Conservation (phyloP, 2,329 filamentous ascomycete species). For the Aspergillus persii region DNA sequence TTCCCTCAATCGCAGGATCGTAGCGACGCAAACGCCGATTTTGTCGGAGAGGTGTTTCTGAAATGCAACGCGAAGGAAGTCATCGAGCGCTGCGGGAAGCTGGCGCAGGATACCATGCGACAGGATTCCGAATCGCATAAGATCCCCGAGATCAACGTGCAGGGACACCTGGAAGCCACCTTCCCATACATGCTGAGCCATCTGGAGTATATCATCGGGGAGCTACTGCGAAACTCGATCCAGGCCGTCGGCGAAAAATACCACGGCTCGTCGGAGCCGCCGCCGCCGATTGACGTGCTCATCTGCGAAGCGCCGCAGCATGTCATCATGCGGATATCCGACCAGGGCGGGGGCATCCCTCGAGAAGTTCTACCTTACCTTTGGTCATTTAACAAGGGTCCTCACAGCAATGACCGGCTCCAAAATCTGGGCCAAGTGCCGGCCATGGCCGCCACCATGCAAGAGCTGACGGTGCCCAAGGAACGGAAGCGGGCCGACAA, state of each 20-base stretch:
- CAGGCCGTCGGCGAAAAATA: constrained; percentile 84
- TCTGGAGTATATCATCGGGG: constrained; percentile 94
- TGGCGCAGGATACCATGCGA: constrained; percentile 71
- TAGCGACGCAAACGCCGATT: constrained; percentile 66
- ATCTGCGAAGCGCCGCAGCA: constrained; percentile 93
- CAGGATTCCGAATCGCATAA: constrained; percentile 69
- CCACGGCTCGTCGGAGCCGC: constrained; percentile 46
- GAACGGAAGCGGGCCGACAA: constrained; percentile 32
- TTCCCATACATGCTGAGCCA: constrained; percentile 97
- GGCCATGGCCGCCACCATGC: constrained; percentile 87
- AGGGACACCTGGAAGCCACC: constrained; percentile 81
- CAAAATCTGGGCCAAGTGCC: constrained; percentile 84
- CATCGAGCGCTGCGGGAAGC: constrained; percentile 74
- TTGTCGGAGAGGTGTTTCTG: constrained; percentile 92
- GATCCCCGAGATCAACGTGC: constrained; percentile 77
- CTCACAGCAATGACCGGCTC: constrained; percentile 72
- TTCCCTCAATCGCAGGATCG: constrained; percentile 73
- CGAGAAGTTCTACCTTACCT: constrained; percentile 81
- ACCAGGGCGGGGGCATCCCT: constrained; percentile 89
- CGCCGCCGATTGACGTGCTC: constrained; percentile 86
- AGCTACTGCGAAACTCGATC: constrained; percentile 90
- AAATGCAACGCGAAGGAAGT: constrained; percentile 90
- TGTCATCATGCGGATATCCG: constrained; percentile 93
- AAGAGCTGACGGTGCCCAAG: constrained; percentile 65
- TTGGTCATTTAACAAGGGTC: constrained; percentile 96